phyloP scores from a whole-genome alignment of 106 monocot genomes.

The Posidonia australis region DNA sequence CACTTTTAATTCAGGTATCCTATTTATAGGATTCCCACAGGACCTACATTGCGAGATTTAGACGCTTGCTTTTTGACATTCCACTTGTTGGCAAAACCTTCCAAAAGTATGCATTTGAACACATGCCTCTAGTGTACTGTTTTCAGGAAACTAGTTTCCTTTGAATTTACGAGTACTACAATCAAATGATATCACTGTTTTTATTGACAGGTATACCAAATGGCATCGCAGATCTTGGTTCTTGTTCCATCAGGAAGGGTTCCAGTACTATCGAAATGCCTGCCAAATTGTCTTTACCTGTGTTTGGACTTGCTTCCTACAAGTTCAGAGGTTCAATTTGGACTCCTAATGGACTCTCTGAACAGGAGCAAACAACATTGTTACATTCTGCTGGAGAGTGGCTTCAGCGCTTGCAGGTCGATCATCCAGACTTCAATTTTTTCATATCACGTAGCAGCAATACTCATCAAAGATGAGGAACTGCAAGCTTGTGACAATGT shows the following conservation, averaged over 20 bases:
- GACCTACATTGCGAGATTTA: conserved; percentile 74
- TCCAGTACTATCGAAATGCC: conserved; percentile 10
- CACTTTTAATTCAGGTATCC: conserved; percentile 63
- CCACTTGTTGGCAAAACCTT: conserved; percentile 46
- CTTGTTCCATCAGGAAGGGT: conserved; percentile 3
- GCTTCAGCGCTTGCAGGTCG: conserved; percentile 49
- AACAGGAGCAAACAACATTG: conserved; percentile 41
- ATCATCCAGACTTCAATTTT: conserved; percentile 85
- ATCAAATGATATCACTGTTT: background rate
- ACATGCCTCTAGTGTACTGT: too few relatives aligned
- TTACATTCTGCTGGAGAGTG: conserved; percentile 64
- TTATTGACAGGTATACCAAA: conserved; percentile 22
- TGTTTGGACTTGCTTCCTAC: conserved; percentile 82
- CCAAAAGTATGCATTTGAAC: conserved; percentile 24
- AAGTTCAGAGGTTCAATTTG: conserved; percentile 77
- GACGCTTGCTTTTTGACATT: conserved; percentile 87
- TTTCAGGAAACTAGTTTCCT: too few relatives aligned
- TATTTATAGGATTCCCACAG: conserved; percentile 93
- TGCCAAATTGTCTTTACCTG: conserved; percentile 43
- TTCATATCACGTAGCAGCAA: conserved; percentile 28
- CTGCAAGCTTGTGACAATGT: too few relatives aligned
- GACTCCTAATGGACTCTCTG: conserved; percentile 32
- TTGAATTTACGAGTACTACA: too few relatives aligned
- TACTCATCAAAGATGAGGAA: conserved; percentile 1
- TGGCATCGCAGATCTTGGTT: conserved; percentile 13